Conservation (phyloP, 2,329 filamentous ascomycete species). For the Leptographium procerum region DNA sequence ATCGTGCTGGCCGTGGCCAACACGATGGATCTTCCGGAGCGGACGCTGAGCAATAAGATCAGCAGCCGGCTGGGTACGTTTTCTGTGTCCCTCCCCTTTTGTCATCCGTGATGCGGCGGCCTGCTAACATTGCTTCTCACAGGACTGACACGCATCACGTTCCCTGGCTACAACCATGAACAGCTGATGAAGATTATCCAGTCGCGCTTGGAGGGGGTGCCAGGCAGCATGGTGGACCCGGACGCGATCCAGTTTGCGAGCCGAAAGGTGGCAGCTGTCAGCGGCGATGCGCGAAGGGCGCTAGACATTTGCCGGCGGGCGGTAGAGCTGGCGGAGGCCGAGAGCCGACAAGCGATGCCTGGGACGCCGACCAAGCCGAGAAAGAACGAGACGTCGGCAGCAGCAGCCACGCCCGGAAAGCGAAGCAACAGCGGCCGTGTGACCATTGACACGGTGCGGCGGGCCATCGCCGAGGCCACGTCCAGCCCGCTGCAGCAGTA, state of each 20-base stretch:
- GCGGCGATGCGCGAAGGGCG: constrained; percentile 82
- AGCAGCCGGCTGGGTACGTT: constrained; percentile 63
- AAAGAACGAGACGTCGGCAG: constrained; percentile 11
- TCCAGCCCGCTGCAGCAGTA: constrained; percentile 86
- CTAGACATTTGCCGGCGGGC: constrained; percentile 92
- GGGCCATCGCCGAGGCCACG: constrained; percentile 90
- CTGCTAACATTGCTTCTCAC: background rate
- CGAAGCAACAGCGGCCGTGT: constrained; percentile 46
- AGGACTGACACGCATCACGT: constrained; percentile 85
- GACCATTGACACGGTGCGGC: constrained; percentile 85
- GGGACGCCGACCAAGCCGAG: constrained; percentile 22
- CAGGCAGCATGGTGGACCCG: constrained; percentile 78
- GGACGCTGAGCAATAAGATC: constrained; percentile 96
- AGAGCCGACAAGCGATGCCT: constrained; percentile 25
- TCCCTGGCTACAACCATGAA: constrained; percentile 92
- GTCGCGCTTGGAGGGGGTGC: constrained; percentile 80
- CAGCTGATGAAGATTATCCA: constrained; percentile 97
- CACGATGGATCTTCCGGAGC: constrained; percentile 95
- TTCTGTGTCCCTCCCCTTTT: background rate
- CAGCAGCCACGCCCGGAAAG: constrained; percentile 16
- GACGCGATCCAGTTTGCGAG: constrained; percentile 95
- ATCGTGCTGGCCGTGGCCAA: constrained; percentile 97
- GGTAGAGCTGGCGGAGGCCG: constrained; percentile 84
- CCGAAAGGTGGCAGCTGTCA: constrained; percentile 92
- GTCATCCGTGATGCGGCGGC: background rate